These are phyloP conservation scores for Termitomyces sp. DNA, from an alignment of 768 basidiomycete species.

Conservation along the genomic window DNA sequence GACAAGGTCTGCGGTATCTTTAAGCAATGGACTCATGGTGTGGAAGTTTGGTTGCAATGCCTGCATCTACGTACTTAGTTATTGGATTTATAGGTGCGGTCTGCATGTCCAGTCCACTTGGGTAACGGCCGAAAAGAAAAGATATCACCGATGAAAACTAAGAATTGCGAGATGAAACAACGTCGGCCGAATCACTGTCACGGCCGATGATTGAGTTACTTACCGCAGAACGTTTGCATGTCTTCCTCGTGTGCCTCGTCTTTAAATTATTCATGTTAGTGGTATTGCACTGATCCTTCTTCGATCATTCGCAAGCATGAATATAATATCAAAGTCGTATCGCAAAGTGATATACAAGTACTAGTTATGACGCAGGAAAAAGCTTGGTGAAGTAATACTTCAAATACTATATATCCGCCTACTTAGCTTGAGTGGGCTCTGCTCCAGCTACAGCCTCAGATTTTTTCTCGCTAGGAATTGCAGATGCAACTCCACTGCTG, in stretches of 20 bases:
- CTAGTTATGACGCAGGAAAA: too few relatives aligned
- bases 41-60: not conserved
- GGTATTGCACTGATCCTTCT: too few relatives aligned
- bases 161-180: not conserved
- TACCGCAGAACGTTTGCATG: too few relatives aligned
- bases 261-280: too few relatives aligned
- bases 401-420: too few relatives aligned
- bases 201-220: too few relatives aligned
- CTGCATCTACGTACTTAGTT: not conserved
- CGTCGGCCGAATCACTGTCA: not conserved
- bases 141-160: not conserved
- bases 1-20: not conserved
- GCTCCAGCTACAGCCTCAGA: not conserved
- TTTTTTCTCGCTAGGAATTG: not conserved
- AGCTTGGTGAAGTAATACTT: too few relatives aligned
- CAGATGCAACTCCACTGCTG: not conserved
- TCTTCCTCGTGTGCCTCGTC: too few relatives aligned
- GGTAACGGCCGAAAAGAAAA: not conserved
- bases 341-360: too few relatives aligned
- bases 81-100: not conserved
- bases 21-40: not conserved
- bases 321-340: too few relatives aligned
- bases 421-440: not conserved
- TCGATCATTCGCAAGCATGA: too few relatives aligned
- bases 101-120: too few relatives aligned